Conservation (phyloP, 495 filamentous ascomycete genomes). For the Neurospora cerealis region DNA sequence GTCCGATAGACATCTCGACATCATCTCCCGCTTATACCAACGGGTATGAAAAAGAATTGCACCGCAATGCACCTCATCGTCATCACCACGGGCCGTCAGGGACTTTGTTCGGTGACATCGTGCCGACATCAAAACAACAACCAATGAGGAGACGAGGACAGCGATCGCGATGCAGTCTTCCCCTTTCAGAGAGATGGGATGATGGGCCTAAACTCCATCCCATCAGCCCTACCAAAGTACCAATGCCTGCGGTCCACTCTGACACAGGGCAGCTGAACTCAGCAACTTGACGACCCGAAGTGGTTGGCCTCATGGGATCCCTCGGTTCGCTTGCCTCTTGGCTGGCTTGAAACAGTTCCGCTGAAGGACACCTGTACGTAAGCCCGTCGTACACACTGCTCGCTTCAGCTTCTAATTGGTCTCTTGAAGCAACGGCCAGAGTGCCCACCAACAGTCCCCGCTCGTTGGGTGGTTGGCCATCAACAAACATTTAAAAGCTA, state of each 20-base stretch:
- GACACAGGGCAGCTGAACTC: not conserved
- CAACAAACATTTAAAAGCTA: not conserved
- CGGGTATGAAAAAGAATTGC: not conserved
- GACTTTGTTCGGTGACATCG: not conserved
- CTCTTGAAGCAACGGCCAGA: not conserved
- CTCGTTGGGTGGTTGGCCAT: not conserved
- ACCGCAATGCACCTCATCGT: not conserved
- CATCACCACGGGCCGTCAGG: not conserved
- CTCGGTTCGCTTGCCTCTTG: not conserved
- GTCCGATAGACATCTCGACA: not conserved
- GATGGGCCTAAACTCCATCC: not conserved
- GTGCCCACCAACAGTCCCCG: not conserved
- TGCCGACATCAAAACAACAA: not conserved
- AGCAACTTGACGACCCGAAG: not conserved
- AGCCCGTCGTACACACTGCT: not conserved
- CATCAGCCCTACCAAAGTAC: constrained; percentile 6
- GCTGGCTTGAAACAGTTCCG: not conserved
- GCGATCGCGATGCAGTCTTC: not conserved
- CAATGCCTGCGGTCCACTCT: not conserved
- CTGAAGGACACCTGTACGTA: not conserved
- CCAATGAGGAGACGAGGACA: not conserved
- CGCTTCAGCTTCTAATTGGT: not conserved
- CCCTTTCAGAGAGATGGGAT: not conserved
- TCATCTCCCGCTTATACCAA: not conserved
- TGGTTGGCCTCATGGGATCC: not conserved